Percentiles rank a stretch among this genome's conserved stretches.
Conservation (phyloP, 2,329 filamentous ascomycete species). For the Monascus ruber region DNA sequence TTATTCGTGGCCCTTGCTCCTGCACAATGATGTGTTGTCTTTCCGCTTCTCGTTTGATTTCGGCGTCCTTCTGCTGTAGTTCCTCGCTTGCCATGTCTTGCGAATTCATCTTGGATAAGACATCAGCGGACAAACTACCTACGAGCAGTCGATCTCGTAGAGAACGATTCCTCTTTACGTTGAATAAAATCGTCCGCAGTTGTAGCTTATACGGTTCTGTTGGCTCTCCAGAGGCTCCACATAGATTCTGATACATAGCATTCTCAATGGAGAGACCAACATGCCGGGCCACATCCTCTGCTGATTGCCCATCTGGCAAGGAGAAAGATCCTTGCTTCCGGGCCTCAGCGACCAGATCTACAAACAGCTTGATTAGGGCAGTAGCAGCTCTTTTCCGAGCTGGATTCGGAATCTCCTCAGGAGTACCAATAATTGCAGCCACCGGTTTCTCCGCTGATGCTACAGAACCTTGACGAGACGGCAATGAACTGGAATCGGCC, state of each 20-base stretch:
- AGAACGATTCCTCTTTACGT: conserved; percentile 78
- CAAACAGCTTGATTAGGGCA: conserved; percentile 58
- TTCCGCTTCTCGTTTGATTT: conserved; percentile 47
- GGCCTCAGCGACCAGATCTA: conserved; percentile 52
- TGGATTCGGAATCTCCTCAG: conserved; percentile 47
- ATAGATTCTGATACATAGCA: conserved; percentile 45
- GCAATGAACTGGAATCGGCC: conserved; percentile 16
- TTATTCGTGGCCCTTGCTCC: conserved; percentile 63
- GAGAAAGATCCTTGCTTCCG: conserved; percentile 54
- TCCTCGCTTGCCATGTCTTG: conserved; percentile 90
- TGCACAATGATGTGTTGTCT: conserved; percentile 65
- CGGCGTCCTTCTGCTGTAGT: conserved; percentile 53
- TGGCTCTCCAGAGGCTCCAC: conserved; percentile 40
- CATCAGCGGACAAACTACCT: conserved; percentile 58
- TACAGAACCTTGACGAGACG: conserved; percentile 18
- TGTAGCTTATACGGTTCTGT: conserved; percentile 49
- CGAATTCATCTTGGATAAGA: conserved; percentile 74
- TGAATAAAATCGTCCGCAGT: conserved; percentile 67
- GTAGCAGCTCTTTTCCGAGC: conserved; percentile 58
- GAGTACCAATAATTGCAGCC: conserved; percentile 20
- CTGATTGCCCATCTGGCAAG: conserved; percentile 52
- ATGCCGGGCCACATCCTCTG: conserved; percentile 54
- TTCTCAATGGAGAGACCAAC: conserved; percentile 74
- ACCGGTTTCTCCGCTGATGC: conserved; percentile 15
- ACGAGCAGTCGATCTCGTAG: conserved; percentile 66